These are phyloP conservation scores for Ceratobasidium sp. DNA, from an alignment of 1,284 basidiomycete species.

Conservation along the genomic window DNA sequence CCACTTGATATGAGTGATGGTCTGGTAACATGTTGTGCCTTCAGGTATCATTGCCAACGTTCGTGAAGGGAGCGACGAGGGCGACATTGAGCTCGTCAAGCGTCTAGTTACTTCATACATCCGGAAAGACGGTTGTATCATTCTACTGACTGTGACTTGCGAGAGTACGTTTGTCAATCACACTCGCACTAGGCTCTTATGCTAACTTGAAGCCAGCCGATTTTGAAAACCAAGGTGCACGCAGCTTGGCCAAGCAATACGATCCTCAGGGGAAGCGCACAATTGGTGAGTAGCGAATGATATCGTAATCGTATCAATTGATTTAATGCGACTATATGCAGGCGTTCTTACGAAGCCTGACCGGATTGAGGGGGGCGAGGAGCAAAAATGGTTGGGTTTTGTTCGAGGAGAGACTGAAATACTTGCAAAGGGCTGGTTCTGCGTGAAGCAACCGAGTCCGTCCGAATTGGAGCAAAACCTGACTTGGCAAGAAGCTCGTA, in stretches of 20 bases:
- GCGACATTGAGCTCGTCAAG: conserved; percentile 51
- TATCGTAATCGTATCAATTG: background rate
- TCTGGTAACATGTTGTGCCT: background rate
- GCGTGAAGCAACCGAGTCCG: conserved; percentile 50
- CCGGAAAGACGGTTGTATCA: conserved; percentile 51
- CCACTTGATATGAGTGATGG: too few relatives aligned
- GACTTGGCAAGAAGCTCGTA: conserved; percentile 51
- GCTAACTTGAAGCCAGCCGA: conserved; percentile 47
- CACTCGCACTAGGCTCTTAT: background rate
- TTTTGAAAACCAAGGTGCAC: conserved; percentile 51
- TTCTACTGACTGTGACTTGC: conserved; percentile 54
- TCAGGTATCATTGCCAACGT: conserved; percentile 53
- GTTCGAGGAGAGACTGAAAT: conserved; percentile 47
- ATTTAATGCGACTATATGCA: conserved; percentile 21
- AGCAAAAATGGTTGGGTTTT: conserved; percentile 51
- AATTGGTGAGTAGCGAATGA: conserved; percentile 50
- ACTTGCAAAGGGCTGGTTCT: conserved; percentile 50
- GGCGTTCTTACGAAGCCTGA: conserved; percentile 56
- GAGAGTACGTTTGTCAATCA: conserved; percentile 39
- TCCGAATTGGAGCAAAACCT: conserved; percentile 51
- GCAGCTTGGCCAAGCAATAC: conserved; percentile 50
- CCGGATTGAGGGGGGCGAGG: conserved; percentile 51
- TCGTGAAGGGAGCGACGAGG: conserved; percentile 47
- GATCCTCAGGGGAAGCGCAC: conserved; percentile 53
- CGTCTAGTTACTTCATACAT: conserved; percentile 52